phyloP scores from a whole-genome alignment of 495 filamentous ascomycete genomes.

The Pyrenula massariospora region DNA sequence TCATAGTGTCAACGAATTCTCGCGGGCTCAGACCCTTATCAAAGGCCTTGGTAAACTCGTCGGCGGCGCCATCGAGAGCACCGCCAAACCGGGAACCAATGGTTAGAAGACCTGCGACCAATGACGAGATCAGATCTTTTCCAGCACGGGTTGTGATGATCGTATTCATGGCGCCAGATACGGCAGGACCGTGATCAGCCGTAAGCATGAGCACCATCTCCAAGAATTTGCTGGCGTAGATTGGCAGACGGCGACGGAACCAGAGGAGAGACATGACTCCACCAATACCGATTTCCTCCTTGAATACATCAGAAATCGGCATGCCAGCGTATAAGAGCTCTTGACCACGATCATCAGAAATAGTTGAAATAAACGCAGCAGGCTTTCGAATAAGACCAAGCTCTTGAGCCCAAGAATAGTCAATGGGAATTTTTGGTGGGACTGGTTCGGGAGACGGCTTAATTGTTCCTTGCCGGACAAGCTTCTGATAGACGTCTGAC shows the following conservation, averaged over 20 bases:
- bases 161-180: constrained; percentile 99
- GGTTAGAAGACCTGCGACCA: constrained; percentile 93
- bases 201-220: constrained; percentile 99
- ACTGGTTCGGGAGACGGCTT: constrained; percentile 77
- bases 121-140: constrained; percentile 91
- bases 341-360: constrained; percentile 98
- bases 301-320: constrained; percentile 99
- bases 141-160: constrained; percentile 98
- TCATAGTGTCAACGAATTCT: constrained; percentile 97
- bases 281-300: constrained; percentile 94
- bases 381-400: constrained; percentile 98
- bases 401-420: constrained; percentile 99
- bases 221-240: constrained; percentile 95
- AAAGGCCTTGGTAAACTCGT: constrained; percentile 96
- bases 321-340: constrained; percentile 98
- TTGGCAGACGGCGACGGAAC: constrained; percentile 96
- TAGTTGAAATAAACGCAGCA: constrained; percentile 98
- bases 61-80: constrained; percentile 92
- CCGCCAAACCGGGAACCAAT: constrained; percentile 98
- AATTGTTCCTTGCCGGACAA: constrained; percentile 74
- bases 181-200: constrained; percentile 95
- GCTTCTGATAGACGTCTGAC: constrained; percentile 67
- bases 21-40: constrained; percentile 96
- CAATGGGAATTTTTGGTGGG: constrained; percentile 97
- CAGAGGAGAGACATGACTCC: constrained; percentile 99